Conservation (phyloP, 805 yeast species). For the Blastobotrys attinorum region DNA sequence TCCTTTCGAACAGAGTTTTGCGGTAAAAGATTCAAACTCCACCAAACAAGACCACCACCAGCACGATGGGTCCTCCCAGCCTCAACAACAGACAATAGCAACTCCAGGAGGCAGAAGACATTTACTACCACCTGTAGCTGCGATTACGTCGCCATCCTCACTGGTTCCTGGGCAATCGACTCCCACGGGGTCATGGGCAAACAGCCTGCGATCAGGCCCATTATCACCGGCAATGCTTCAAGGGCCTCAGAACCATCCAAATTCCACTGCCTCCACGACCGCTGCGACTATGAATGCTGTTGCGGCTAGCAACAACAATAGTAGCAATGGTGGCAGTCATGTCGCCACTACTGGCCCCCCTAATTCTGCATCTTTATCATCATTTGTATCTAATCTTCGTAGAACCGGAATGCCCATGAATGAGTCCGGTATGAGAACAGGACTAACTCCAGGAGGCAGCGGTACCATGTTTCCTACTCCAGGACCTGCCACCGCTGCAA, state of each 20-base stretch:
- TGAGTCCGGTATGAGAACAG: constrained; percentile 33
- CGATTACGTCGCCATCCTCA: constrained; percentile 22
- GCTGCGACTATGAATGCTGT: constrained; percentile 20
- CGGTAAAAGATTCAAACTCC: constrained; percentile 36
- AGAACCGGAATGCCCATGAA: constrained; percentile 5
- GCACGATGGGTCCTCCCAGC: too few relatives aligned
- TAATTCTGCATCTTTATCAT: not conserved
- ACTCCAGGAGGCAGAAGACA: constrained; percentile 21
- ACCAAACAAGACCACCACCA: not conserved
- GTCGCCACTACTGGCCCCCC: constrained; percentile 45
- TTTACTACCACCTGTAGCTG: constrained; percentile 23
- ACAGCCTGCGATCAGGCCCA: constrained; percentile 28
- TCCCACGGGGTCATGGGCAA: constrained; percentile 14
- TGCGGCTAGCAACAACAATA: constrained; percentile 12
- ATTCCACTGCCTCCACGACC: not conserved
- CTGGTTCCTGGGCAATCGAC: constrained; percentile 13
- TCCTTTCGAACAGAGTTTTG: constrained; percentile 92
- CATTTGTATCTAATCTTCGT: not conserved
- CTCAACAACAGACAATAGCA: constrained; percentile 9
- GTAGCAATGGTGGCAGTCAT: constrained; percentile 5
- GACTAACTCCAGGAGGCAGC: constrained; percentile 31
- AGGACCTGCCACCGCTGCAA: constrained; percentile 29
- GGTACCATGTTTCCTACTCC: constrained; percentile 30
- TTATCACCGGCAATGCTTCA: constrained; percentile 32
- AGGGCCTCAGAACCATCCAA: constrained; percentile 21